Base-by-base conservation (phyloP, 1,284 basidiomycete species). In the Cryptococcus wingfieldii region DNA sequence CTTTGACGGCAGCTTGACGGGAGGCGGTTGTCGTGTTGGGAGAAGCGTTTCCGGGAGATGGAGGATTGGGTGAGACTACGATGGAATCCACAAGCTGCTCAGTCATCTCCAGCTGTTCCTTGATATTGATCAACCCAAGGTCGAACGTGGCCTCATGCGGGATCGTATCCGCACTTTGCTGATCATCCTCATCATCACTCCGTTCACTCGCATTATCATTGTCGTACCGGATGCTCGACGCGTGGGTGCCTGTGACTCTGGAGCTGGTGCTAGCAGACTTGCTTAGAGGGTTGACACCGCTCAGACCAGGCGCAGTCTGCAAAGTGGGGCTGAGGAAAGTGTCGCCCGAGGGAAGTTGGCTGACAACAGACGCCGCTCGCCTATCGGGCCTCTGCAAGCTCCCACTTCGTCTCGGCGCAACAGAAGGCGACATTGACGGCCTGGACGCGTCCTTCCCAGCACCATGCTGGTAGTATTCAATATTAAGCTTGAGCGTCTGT, bases 21-120 rank as follows among this genome's bases (percentile, higher is more conserved):
- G 75, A 69, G 2, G 65, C 52, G 1, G 61, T 59, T 23, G 55
- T 55, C 25, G 62, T 45, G 8, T 27, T 23, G 0, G 63, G 58
- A 43, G 66, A 62, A 12, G 54, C 62, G 0, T 34, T 6, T 34
- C 7, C 6, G 0, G 72, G 61, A 7, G 79, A 71, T 0, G 72
- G 58, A 14, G 50, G 31, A n/a, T n/a, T 49, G 2, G 72, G 62
- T 16, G 81, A 76, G 0, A 77, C 63, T 0, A 78, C 67, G 41
- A 87, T 71, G 19, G 82, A 81, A 5, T 79, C 70, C 16, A 91
- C 74, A 14, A 96, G 80, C 65, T 89, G 86, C 14, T 82, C 67
- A 0, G 86, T 86, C 39, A 92, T 79, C 59, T 94, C 90, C 63
- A 92, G 78, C 75, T 95, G 90, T 5, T 90, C 86, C 18, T 84